Base-by-base conservation (phyloP, 73 alveolate species). In the Paramecium sexaurelia region DNA sequence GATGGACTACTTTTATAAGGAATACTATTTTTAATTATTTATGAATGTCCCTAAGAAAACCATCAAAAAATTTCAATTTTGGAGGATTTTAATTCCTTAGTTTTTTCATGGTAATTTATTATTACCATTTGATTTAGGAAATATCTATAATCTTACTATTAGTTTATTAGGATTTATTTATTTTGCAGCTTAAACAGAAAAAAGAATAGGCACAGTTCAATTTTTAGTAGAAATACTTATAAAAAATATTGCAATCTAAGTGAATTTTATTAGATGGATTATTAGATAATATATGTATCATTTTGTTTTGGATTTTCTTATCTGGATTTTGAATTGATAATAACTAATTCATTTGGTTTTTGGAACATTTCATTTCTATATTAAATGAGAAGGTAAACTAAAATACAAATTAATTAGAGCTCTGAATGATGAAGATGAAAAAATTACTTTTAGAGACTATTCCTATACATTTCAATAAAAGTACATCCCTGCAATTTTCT, bases 21-120 rank as follows among this genome's bases (percentile, higher is more conserved):
- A 40, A 29, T 20, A 13, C 73, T 22, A 1, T 39, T 41, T 41
- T 43, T 11, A 5, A 19, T 41, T 78, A 39, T 41, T 78, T 39
- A 5, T 41, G 29, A 61, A 78, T 78, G 19, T 29, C 19, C 90
- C 90, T 17, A 24, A 41, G 36, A 45, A 78, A 19, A 43, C 55
- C 4, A 37, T 41, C 6, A 10, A n/a, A 19, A 13, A 45, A 71
- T 71, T 0, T 39, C 11, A 78, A 78, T 0, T 78, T 43, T 78
- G 90, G 90, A 78, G 90, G 55, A 40, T 78, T 15, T 27, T 78
- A 13, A 41, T 78, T 19, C 75, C 90, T 22, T 43, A 78, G 24
- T 78, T 78, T 78, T 78, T 78, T 43, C 90, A 78, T 78, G 90
- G 86, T 71, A 29, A 35, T 29, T 13, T 15, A 11, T 8, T 11